Base-by-base conservation (phyloP, 2,329 filamentous ascomycete species). In the Beauveria bassiana region DNA sequence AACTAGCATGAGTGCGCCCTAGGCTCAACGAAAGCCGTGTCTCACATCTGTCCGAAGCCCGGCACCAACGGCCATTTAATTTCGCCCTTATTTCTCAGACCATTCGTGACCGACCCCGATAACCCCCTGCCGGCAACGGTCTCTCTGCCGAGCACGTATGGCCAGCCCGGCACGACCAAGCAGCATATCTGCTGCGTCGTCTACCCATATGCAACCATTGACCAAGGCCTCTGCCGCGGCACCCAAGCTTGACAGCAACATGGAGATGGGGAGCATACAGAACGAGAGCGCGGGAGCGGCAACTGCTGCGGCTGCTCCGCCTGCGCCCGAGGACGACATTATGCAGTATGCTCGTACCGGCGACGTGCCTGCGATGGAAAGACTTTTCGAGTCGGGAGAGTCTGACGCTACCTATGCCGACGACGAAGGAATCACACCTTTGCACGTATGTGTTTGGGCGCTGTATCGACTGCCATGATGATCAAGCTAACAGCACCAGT, bases 321-420 rank as follows among this genome's bases (percentile, higher is more conserved):
- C 59, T 3, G 47, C 61, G 31, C 63, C 72, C 3, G 86, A 90
- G 70, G 84, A 90, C 67, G 93, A 99, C 77, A 88, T 99, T 67
- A 98, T 99, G 93, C 93, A 97, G 78, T 78, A 97, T 72, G 92
- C 95, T 46, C 83, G 95, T 63, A 76, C 96, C 67, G 95, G 96
- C 62, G 92, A 99, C 71, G 85, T 97, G 64, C 79, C 82, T 8
- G 89, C 85, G 59, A 95, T 99, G 80, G 89, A 96, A 78, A 92
- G 87, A 78, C 81, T 99, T 57, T 96, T 97, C 68, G 90, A 93
- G 71, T 85, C 83, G 62, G 88, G 89, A 66, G 91, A 90, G 68
- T 91, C 84, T 73, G 89, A 91, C 73, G 91, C 91, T 55, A 90
- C 86, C 59, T 95, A 92, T 73, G 84, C 82, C 61, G 95, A 99